Percentiles rank a stretch among this genome's conserved stretches.
Evolutionary conservation across 2,329 filamentous ascomycete genomes (phyloP).

Genomic region (Shiraia sp.): DNA sequence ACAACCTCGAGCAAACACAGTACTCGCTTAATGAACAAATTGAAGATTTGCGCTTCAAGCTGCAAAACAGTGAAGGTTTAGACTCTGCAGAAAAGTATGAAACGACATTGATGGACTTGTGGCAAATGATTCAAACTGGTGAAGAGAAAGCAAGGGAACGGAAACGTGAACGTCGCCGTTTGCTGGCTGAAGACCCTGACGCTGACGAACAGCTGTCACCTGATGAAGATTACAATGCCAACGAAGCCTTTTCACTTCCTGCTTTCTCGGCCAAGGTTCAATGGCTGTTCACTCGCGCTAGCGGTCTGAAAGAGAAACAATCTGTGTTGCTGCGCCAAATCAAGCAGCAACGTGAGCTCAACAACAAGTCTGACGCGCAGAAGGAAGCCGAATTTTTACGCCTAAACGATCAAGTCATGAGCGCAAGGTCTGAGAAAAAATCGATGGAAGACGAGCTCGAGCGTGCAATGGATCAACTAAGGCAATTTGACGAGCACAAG

Average conservation of each 20-base stretch:
- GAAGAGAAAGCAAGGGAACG: slow-evolving; percentile 47
- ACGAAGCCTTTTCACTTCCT: slow-evolving; percentile 69
- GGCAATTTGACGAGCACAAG: slow-evolving; percentile 35
- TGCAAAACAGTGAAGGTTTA: slow-evolving; percentile 18
- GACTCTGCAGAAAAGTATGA: slow-evolving; percentile 52
- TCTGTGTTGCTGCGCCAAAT: slow-evolving; percentile 87
- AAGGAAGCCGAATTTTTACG: slow-evolving; percentile 45
- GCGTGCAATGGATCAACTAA: slow-evolving; percentile 37
- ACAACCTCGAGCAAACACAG: slow-evolving; percentile 44
- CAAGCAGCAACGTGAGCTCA: slow-evolving; percentile 91
- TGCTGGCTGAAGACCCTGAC: slow-evolving; percentile 56
- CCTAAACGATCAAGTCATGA: slow-evolving; percentile 48
- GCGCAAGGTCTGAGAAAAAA: slow-evolving; percentile 40
- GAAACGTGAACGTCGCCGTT: slow-evolving; percentile 38
- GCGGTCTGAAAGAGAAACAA: slow-evolving; percentile 82
- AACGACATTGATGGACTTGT: slow-evolving; percentile 54
- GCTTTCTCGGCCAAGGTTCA: slow-evolving; percentile 81
- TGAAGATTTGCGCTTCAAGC: slow-evolving; percentile 27
- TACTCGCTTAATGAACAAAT: slow-evolving; percentile 36
- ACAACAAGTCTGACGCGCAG: slow-evolving; percentile 75
- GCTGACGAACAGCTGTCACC: slow-evolving; percentile 65
- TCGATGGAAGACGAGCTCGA: slow-evolving; percentile 42
- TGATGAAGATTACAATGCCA: slow-evolving; percentile 61
- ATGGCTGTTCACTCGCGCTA: slow-evolving; percentile 76
- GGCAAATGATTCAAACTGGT: slow-evolving; percentile 55